Conservation (phyloP, 805 yeast genomes). For the Danielia oregonensis region DNA sequence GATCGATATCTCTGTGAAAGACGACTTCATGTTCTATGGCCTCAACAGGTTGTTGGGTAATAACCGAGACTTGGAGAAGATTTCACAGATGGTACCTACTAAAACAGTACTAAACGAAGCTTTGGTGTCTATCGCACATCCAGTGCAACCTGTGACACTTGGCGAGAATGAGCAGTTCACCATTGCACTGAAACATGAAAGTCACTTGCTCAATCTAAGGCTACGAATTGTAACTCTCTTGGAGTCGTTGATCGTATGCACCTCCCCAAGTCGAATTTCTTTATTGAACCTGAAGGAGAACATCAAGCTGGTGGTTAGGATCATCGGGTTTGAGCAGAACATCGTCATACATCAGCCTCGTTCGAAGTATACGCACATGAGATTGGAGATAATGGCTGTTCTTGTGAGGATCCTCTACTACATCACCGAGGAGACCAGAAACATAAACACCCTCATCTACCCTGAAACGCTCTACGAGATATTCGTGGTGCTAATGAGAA, state of each 20-base stretch:
- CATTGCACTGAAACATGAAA: slow-evolving; percentile 37
- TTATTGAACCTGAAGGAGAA: slow-evolving; percentile 34
- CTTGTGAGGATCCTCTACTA: slow-evolving; percentile 38
- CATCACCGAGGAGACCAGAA: slow-evolving; percentile 30
- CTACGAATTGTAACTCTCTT: slow-evolving; percentile 45
- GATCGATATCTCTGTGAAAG: slow-evolving; percentile 38
- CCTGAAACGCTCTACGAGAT: slow-evolving; percentile 44
- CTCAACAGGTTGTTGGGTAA: slow-evolving; percentile 53
- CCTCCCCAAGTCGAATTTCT: slow-evolving; percentile 15
- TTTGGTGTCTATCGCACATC: slow-evolving; percentile 10
- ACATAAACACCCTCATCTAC: slow-evolving; percentile 30
- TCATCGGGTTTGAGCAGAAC: slow-evolving; percentile 49
- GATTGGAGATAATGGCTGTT: slow-evolving; percentile 40
- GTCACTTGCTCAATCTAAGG: slow-evolving; percentile 40
- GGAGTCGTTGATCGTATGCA: slow-evolving; percentile 40
- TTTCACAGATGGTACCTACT: slow-evolving; percentile 42
- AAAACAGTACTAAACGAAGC: slow-evolving; percentile 2
- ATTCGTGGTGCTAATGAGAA: slow-evolving; percentile 48
- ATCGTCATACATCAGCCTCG: slow-evolving; percentile 43
- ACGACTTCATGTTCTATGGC: slow-evolving; percentile 48
- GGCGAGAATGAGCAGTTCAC: slow-evolving; percentile 8
- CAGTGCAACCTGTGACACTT: slow-evolving; percentile 5
- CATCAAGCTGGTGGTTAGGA: slow-evolving; percentile 38
- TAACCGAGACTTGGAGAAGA: slow-evolving; percentile 38
- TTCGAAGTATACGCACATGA: slow-evolving; percentile 29